Evolutionary conservation across 768 basidiomycete species (phyloP).

Genomic region (Clathrus columnatus): DNA sequence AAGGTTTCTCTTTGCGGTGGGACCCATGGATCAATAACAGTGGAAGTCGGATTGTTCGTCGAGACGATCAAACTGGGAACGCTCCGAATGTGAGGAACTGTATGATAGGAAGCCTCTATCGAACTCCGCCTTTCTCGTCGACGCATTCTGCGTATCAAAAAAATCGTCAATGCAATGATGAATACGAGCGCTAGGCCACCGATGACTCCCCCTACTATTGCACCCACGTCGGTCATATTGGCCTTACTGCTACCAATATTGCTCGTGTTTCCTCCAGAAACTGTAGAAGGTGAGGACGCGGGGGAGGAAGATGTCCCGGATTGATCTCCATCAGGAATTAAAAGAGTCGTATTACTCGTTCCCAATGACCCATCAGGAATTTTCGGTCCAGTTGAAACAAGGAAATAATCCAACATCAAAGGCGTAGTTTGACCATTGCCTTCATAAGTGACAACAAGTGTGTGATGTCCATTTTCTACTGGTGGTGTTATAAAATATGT

Average conservation of each 20-base stretch:
- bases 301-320: too few species aligned
- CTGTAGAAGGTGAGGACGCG: neutral
- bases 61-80: neutral
- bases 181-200: neutral
- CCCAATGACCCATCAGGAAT: neutral
- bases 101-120: neutral
- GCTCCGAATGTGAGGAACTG: neutral
- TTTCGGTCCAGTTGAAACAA: neutral
- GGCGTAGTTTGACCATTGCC: neutral
- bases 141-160: neutral
- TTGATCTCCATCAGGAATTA: too few species aligned
- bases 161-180: neutral
- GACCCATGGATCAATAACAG: neutral
- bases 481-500: slow-evolving; percentile 1
- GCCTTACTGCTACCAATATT: neutral
- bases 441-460: slow-evolving; percentile 1
- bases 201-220: neutral
- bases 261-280: neutral
- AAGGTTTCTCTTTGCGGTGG: neutral
- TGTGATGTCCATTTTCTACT: neutral
- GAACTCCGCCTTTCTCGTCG: neutral
- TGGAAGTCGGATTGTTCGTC: neutral
- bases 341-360: neutral
- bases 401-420: neutral
- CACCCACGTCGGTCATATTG: neutral